Conservation (phyloP, 179 eudicot species). For the Pouteria campechiana region DNA sequence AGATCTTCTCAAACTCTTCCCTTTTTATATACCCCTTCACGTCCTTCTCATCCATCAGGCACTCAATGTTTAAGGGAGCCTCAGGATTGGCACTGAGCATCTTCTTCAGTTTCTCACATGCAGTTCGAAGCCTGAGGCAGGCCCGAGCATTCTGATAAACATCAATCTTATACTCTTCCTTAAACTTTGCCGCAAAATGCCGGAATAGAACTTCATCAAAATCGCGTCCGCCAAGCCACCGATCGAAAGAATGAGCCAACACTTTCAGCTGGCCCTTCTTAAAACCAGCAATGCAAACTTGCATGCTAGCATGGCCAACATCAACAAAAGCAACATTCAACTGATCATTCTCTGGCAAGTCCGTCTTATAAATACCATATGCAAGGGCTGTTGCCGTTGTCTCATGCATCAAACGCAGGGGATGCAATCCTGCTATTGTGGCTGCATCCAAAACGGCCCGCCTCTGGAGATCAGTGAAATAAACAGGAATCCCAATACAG, state of each 20-base stretch:
- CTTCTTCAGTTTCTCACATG: conserved; percentile 81
- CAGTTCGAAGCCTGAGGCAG: conserved; percentile 75
- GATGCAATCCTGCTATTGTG: conserved; percentile 72
- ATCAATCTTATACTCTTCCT: conserved; percentile 76
- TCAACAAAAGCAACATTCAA: conserved; percentile 81
- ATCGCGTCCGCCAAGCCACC: conserved; percentile 78
- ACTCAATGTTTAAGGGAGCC: conserved; percentile 88
- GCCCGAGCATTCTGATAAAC: conserved; percentile 82
- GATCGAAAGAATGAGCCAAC: conserved; percentile 76
- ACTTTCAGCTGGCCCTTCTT: conserved; percentile 81
- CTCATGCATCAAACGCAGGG: conserved; percentile 71
- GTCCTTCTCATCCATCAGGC: conserved; percentile 93
- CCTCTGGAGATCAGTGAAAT: conserved; percentile 92
- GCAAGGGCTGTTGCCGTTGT: conserved; percentile 94
- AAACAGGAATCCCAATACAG: conserved; percentile 87
- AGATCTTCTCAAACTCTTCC: conserved; percentile 78
- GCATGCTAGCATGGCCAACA: conserved; percentile 82
- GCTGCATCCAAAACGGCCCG: conserved; percentile 88
- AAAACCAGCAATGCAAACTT: conserved; percentile 86
- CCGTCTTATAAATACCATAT: conserved; percentile 92
- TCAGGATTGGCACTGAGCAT: conserved; percentile 89
- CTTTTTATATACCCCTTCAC: conserved; percentile 71
- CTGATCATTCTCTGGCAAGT: conserved; percentile 79
- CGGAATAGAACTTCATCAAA: conserved; percentile 83
- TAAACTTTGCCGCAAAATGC: conserved; percentile 75